Percentiles rank a stretch among this genome's conserved stretches.
These are phyloP conservation scores for Xylariomycetidae sp. DNA, from an alignment of 2,329 filamentous ascomycete genomes.

Conservation along the genomic window DNA sequence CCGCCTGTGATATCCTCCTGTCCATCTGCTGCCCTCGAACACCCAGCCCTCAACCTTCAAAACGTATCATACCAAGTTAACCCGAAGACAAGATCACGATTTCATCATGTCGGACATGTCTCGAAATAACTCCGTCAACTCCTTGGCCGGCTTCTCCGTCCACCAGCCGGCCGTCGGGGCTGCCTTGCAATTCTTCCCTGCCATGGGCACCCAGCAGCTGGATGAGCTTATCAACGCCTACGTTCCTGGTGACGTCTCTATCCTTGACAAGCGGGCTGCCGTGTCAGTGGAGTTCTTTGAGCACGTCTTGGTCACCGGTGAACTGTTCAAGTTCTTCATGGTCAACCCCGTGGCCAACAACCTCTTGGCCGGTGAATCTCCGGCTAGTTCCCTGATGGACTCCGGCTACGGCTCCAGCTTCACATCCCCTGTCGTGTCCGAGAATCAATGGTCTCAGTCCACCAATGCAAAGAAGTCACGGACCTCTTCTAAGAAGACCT, in stretches of 20 bases:
- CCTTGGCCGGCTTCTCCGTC: conserved; percentile 51
- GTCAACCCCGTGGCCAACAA: conserved; percentile 42
- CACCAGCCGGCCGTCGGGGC: conserved; percentile 54
- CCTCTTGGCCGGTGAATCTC: conserved; percentile 34
- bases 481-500: conserved; percentile 24
- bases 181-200: conserved; percentile 60
- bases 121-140: conserved; percentile 28
- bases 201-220: conserved; percentile 58
- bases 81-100: conserved; percentile 2
- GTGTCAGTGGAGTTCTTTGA: conserved; percentile 58
- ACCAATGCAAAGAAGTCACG: conserved; percentile 20
- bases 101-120: conserved; percentile 32
- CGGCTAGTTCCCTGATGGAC: conserved; percentile 39
- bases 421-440: conserved; percentile 45
- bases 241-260: conserved; percentile 46
- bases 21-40: too few species aligned
- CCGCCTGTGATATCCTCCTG: too few species aligned
- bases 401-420: conserved; percentile 44
- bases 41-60: too few species aligned
- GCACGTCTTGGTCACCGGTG: conserved; percentile 47
- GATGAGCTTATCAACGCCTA: conserved; percentile 57
- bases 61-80: too few species aligned
- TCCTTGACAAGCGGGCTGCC: conserved; percentile 54
- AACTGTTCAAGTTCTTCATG: conserved; percentile 58
- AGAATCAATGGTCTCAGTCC: conserved; percentile 37